Conservation (phyloP, 2,329 filamentous ascomycete genomes). For the Zymoseptoria passerinii region DNA sequence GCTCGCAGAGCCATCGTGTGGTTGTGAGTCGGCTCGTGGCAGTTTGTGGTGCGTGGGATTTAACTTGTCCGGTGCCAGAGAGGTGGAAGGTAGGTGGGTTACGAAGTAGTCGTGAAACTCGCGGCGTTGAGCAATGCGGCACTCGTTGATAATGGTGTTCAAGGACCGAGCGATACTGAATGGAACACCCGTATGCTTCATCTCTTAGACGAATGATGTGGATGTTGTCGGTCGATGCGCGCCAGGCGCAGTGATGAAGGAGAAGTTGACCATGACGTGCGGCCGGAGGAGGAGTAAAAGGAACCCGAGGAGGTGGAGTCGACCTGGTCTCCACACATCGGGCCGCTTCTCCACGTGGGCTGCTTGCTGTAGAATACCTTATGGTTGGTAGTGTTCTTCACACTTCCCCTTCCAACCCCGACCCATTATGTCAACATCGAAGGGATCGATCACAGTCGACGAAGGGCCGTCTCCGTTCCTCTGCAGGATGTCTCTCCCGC, state of each 20-base stretch:
- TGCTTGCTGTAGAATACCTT: too few relatives aligned
- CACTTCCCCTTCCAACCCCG: too few relatives aligned
- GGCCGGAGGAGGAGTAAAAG: neutral
- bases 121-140: conserved; percentile 22
- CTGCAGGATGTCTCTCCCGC: too few relatives aligned
- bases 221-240: neutral
- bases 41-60: conserved; percentile 62
- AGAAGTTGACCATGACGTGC: neutral
- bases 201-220: conserved; percentile 1
- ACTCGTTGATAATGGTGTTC: conserved; percentile 19
- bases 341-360: neutral
- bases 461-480: too few relatives aligned
- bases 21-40: conserved; percentile 73
- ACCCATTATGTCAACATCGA: too few relatives aligned
- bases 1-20: conserved; percentile 48
- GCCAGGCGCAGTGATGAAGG: neutral
- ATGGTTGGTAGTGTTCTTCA: neutral
- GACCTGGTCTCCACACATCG: neutral
- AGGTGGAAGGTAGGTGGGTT: conserved; percentile 87
- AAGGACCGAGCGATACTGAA: conserved; percentile 25
- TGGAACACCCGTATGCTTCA: conserved; percentile 24
- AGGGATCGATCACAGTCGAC: too few relatives aligned
- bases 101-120: conserved; percentile 94
- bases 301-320: neutral
- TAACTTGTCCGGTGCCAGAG: conserved; percentile 67